Evolutionary conservation across 371 early-diverging fungal species (phyloP).

Genomic region (Dinochytrium kinnereticum): DNA sequence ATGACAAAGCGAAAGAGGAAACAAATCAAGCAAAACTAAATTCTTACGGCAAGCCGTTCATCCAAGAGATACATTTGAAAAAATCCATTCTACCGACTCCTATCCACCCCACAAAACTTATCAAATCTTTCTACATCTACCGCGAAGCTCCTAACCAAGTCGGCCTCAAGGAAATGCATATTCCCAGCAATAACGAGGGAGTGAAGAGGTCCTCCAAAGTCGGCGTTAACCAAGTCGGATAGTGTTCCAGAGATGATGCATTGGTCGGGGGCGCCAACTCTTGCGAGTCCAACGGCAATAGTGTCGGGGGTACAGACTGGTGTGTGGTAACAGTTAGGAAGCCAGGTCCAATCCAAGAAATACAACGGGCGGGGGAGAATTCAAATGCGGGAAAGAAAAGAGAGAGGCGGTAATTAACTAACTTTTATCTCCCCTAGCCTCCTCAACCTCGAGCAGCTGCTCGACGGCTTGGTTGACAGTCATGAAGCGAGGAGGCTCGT

Average conservation of each 20-base stretch:
- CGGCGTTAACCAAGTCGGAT: conserved; percentile 75
- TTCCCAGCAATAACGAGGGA: conserved; percentile 92
- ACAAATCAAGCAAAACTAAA: no score
- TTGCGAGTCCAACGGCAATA: conserved; percentile 92
- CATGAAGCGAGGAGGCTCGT: conserved; percentile 99
- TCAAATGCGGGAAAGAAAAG: background rate
- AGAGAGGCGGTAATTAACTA: background rate
- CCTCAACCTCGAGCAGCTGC: conserved; percentile 93
- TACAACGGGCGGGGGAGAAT: background rate
- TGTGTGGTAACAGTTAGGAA: no score
- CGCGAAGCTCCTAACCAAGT: conserved; percentile 78
- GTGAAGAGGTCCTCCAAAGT: conserved; percentile 98
- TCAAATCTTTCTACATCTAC: conserved; percentile 68
- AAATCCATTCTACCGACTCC: background rate
- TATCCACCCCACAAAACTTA: background rate
- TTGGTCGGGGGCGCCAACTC: conserved; percentile 88
- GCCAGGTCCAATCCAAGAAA: no score
- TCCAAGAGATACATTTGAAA: no score
- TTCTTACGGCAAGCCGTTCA: no score
- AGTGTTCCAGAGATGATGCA: conserved; percentile 88
- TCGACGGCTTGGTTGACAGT: conserved; percentile 91
- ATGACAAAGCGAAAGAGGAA: no score
- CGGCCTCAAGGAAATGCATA: conserved; percentile 95
- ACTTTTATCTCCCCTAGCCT: conserved; percentile 61
- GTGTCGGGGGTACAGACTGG: conserved; percentile 77